These are phyloP conservation scores for Melanogaster broomeanus DNA, from an alignment of 768 basidiomycete species.

Conservation along the genomic window DNA sequence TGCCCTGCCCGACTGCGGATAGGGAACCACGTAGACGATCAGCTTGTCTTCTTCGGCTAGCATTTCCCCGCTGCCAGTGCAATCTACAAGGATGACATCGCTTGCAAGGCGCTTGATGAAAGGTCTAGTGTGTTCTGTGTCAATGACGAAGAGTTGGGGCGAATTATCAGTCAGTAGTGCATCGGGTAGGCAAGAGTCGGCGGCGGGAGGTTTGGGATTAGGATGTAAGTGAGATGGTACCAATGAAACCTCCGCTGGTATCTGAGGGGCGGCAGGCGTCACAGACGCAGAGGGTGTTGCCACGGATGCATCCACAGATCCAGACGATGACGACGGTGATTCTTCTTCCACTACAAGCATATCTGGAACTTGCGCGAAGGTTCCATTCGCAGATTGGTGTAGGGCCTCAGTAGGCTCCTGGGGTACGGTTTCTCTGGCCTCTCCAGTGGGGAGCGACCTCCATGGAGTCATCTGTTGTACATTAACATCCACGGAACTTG, in stretches of 20 bases:
- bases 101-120: conserved; percentile 6
- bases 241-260: not conserved
- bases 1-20: conserved; percentile 46
- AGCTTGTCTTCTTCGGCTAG: conserved; percentile 56
- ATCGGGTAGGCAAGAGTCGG: not conserved
- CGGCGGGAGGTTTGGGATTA: not conserved
- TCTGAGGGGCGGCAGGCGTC: too few relatives aligned
- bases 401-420: conserved; percentile 12
- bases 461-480: not conserved
- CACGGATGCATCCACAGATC: not conserved
- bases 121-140: conserved; percentile 38
- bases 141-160: conserved; percentile 37
- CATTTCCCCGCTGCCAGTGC: conserved; percentile 10
- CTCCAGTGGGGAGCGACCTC: not conserved
- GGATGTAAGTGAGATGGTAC: not conserved
- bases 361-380: not conserved
- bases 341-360: not conserved
- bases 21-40: conserved; percentile 78
- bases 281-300: too few relatives aligned
- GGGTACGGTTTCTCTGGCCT: not conserved
- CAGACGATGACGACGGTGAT: too few relatives aligned
- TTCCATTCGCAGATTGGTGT: not conserved
- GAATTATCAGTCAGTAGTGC: not conserved
- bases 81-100: conserved; percentile 26
- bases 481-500: not conserved